phyloP scores from a whole-genome alignment of 768 basidiomycete species.

The Xerocomus spinulosus region DNA sequence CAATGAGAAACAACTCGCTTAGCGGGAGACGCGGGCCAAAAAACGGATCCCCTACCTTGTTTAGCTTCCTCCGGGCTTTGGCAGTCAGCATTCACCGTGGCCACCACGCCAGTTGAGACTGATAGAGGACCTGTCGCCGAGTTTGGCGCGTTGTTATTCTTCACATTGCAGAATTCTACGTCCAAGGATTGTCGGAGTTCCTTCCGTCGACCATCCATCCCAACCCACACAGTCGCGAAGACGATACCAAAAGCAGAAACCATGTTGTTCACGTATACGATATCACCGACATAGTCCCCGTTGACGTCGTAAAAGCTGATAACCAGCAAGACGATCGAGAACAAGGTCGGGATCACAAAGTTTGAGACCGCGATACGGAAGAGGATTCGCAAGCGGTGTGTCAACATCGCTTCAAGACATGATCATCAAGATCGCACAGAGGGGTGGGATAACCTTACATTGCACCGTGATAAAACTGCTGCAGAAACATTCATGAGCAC shows the following conservation, averaged over 20 bases:
- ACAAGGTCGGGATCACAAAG: slow-evolving; percentile 26
- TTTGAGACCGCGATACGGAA: slow-evolving; percentile 24
- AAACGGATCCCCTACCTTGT: too few relatives aligned
- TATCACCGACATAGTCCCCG: background rate
- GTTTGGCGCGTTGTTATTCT: background rate
- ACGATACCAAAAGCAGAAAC: slow-evolving; percentile 1
- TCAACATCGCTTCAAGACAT: slow-evolving; percentile 8
- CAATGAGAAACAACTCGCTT: background rate
- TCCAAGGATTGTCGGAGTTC: background rate
- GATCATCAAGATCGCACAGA: background rate
- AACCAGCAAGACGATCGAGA: slow-evolving; percentile 13
- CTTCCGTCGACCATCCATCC: background rate
- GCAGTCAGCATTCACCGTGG: background rate
- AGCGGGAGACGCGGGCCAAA: too few relatives aligned
- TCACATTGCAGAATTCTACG: background rate
- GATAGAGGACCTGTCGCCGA: background rate
- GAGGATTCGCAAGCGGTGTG: slow-evolving; percentile 13
- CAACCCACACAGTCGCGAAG: slow-evolving; percentile 8
- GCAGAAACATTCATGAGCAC: background rate
- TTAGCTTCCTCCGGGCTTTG: too few relatives aligned
- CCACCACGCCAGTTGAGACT: too few relatives aligned
- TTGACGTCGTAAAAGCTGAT: background rate
- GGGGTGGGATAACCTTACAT: background rate
- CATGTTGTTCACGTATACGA: slow-evolving; percentile 2
- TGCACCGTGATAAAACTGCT: background rate